Base-by-base conservation (phyloP, 805 yeast genomes). In the Candida saitoana region DNA sequence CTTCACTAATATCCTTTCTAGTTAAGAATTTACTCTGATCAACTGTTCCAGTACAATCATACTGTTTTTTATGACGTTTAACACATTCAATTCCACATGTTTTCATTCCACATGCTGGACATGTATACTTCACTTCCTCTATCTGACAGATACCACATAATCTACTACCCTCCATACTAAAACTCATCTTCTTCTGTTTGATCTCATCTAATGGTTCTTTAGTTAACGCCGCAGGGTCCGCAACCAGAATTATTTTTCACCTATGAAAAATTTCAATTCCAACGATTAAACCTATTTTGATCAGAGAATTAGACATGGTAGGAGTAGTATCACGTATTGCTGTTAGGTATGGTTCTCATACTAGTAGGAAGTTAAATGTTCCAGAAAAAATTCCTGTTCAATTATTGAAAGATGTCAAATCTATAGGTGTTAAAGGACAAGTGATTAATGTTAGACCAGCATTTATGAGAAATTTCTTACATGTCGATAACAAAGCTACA, bases 21-120 rank as follows among this genome's bases (percentile, higher is more conserved):
- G 79, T 52, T 1, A 85, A 63, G 54, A 79, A 87, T 36, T 65
- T 64, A 1, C 87, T 70, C 11, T 76, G 77, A 54, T 84, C 87
- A 25, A 79, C 73, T 15, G 53, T 49, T 0, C 96, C 96, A 3
- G 79, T 65, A 56, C 97, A 90, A 16, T 70, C 69, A 6, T 75
- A 63, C 39, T 75, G 74, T 4, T 49, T 52, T 59, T 88, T 88
- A 55, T 90, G 97, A 17, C 71, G 56, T 46, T 76, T 79, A 19
- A 84, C 86, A 64, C 96, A 90, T 6, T 53, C 70, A 5, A 86
- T 56, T 0, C 85, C 79, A 57, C 97, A 90, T 0, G 91, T 84
- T 43, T 64, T 71, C 3, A 67, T 58, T 4, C 65, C 63, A 55
- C 97, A 90, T 14, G 83, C 82, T 0, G 96, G 96, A 59, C 97